Evolutionary conservation across 1,139 yeast species (phyloP), one percentile per base, ranked within the genome.

Genomic region (Entelexis paramagnoliae): DNA sequence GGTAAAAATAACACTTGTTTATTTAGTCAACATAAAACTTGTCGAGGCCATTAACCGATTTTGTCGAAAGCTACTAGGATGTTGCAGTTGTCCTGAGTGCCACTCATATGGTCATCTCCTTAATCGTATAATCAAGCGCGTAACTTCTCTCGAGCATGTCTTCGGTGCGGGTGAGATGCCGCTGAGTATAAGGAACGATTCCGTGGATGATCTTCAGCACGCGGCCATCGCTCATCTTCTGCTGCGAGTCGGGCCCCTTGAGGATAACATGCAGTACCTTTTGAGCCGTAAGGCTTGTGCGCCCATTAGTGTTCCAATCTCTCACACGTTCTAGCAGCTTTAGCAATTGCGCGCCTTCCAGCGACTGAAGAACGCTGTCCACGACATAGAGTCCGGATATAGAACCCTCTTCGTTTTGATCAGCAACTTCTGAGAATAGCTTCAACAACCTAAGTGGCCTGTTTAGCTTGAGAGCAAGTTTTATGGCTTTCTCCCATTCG

Each of bases 261-360:
- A 91, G 68, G 36, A 89, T 68, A 20, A 85, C 81, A 57, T 78
- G 73, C 52, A 91, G 72, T 35, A 88, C 69, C 51, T 79, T 79
- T 66, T 91, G 98, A 26, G 95, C 85, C 53, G 86, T 76, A 51
- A 77, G 80, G 62, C 86, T 85, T 43, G 86, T 81, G 62, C 81
- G 79, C 51, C 87, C 84, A 65, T 88, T 91, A 49, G 93, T 81
- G 66, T 93, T 91, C 99, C 99, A 91, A 64, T 88, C 95, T 61
- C 96, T 78, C 33, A 88, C 74, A 62, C 95, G 80, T 60, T 77
- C 78, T 65, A 91, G 76, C 34, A 91, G 68, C 19, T 71, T 65
- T 39, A 75, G 61, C 42, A 88, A 67, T 61, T 83, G 86, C 1
- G 80, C 83, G 40, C 77, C 70, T 34, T 73, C 76, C 52, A 91